Evolutionary conservation across 306 rosid species (phyloP).

Genomic region (Styphnolobium japonicum): DNA sequence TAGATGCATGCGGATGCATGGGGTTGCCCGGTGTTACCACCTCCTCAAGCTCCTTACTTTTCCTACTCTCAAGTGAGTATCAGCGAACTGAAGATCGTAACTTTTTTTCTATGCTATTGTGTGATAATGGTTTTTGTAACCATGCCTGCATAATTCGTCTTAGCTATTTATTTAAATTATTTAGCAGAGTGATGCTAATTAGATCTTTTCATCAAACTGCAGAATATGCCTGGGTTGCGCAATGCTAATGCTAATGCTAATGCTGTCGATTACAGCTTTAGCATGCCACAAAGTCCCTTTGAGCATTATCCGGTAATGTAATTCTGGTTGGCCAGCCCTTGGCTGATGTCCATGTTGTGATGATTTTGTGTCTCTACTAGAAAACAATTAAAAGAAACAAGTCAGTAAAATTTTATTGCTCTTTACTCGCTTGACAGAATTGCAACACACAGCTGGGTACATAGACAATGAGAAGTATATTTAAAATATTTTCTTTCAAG

Average conservation of each 20-base stretch:
- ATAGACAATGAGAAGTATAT: not conserved
- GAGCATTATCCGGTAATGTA: conserved; percentile 70
- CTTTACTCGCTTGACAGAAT: not conserved
- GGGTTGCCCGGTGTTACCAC: conserved; percentile 86
- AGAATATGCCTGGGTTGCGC: conserved; percentile 45
- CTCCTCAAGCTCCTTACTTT: conserved; percentile 50
- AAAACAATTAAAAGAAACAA: not conserved
- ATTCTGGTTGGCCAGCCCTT: not conserved
- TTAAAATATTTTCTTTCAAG: not conserved
- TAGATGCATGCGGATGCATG: conserved; percentile 85
- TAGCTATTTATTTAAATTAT: not conserved
- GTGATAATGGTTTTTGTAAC: conserved; percentile 9
- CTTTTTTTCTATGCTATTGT: not conserved
- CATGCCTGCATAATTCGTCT: not conserved
- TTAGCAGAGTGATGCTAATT: not conserved
- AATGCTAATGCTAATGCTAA: conserved; percentile 26
- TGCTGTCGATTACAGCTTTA: conserved; percentile 33
- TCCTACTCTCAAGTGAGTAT: conserved; percentile 60
- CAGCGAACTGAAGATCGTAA: not conserved
- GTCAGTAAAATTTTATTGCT: not conserved
- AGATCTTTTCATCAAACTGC: conserved; percentile 27
- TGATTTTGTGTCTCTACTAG: not conserved
- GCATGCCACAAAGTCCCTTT: conserved; percentile 37
- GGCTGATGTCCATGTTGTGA: not conserved
- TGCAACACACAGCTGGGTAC: not conserved